Base-by-base conservation (phyloP, 306 rosid genomes). In the Luffa acutangula region DNA sequence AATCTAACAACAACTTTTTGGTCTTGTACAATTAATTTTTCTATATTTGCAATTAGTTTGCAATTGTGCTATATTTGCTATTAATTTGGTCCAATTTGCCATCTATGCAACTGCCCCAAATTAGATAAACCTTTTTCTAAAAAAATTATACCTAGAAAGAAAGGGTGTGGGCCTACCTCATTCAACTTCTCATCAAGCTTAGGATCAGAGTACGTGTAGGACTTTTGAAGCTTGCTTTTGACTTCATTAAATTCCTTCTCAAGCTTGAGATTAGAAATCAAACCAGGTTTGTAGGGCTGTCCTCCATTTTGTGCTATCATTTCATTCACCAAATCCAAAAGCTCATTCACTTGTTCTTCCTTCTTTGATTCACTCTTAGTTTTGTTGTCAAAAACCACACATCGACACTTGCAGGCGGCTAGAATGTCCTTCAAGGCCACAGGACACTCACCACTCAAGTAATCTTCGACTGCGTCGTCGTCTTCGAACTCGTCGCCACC, bases 351-450 rank as follows among this genome's bases (percentile, higher is more conserved):
- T 85, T 94, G 98, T 74, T 62, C 76, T 41, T 76, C 81, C 2
- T 53, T 84, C 91, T 89, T 94, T 46, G 46, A 59, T 83, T 84
- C 87, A 83, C 89, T 90, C 83, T 86, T 89, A 17, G 93, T 88
- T 91, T 92, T 92, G 84, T 94, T 94, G 79, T 94, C 90, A 78
- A 94, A 94, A 82, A 92, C 93, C 72, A 90, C 91, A 69, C 78
- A 2, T 2, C 97, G 96, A 33, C 87, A 84, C 71, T 82, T 81
- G 83, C 97, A 92, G 41, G 88, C 54, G 12, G 4, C 56, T 80
- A 92, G 93, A 80, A 89, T 69, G 69, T 88, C 93, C 97, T 94
- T 81, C 15, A 94, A 80, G 33, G 96, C 86, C 77, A 83, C 42
- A 0, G 96, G 94, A 84, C 95, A 89, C 17, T 81, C 91, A 1